Evolutionary conservation across 106 monocot genomes (phyloP).

Genomic region (Acanthochlamys bracteata): DNA sequence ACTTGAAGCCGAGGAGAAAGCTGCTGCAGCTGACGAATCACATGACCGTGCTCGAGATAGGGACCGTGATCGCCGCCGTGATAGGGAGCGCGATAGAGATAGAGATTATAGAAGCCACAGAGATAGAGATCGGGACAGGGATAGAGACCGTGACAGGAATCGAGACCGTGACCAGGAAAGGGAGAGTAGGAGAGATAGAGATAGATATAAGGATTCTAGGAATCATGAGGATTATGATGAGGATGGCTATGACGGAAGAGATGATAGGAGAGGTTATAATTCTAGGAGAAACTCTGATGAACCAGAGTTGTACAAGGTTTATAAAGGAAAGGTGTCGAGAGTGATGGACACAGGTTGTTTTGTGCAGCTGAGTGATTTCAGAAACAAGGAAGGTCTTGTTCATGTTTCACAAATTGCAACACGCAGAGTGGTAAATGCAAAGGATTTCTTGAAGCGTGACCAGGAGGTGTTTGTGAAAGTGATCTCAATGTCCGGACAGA

Average conservation of each 20-base stretch:
- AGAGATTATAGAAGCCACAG: conserved; percentile 10
- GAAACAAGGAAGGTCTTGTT: conserved; percentile 73
- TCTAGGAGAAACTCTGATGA: conserved; percentile 28
- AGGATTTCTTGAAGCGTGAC: conserved; percentile 71
- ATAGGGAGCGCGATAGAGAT: conserved; percentile 13
- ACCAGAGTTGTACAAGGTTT: conserved; percentile 68
- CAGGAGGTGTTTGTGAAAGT: conserved; percentile 87
- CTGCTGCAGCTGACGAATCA: neutral
- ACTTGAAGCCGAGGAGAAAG: conserved; percentile 35
- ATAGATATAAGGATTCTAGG: conserved; percentile 6
- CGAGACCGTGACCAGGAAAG: conserved; percentile 21
- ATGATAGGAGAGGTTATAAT: neutral
- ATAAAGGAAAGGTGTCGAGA: conserved; percentile 66
- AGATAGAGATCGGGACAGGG: conserved; percentile 17
- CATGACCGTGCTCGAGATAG: neutral
- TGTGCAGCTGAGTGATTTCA: conserved; percentile 60
- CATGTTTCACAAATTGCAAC: conserved; percentile 82
- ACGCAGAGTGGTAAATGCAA: conserved; percentile 51
- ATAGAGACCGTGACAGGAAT: conserved; percentile 19
- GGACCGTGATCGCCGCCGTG: conserved; percentile 5
- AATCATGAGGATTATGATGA: conserved; percentile 11
- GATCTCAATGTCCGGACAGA: conserved; percentile 73
- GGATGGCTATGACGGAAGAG: conserved; percentile 19
- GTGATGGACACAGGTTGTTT: conserved; percentile 94
- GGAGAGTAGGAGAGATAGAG: conserved; percentile 19